Percentiles rank a stretch among this genome's conserved stretches.
phyloP scores from a whole-genome alignment of 768 basidiomycete species.

The Lentinus tigrinus region DNA sequence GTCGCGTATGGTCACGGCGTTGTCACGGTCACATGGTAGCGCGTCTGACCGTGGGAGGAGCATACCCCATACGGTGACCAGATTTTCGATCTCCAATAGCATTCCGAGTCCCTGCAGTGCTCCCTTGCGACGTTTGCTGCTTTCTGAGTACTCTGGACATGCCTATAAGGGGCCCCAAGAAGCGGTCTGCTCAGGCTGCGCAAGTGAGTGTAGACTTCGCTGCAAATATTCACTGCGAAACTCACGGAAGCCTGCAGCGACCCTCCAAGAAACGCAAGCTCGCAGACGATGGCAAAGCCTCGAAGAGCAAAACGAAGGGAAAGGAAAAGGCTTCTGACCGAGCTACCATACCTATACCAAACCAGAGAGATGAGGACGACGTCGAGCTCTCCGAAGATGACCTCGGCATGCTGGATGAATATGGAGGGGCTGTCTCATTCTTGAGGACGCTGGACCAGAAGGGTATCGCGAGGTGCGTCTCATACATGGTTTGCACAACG shows the following conservation, averaged over 20 bases:
- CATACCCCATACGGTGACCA: background rate
- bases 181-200: constrained; percentile 33
- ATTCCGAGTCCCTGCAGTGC: too few species aligned
- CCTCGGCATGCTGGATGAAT: constrained; percentile 62
- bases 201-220: constrained; percentile 26
- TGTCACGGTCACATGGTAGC: background rate
- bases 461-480: constrained; percentile 73
- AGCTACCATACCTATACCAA: constrained; percentile 62
- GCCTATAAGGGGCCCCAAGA: constrained; percentile 20
- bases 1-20: constrained; percentile 4
- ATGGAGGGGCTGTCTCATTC: constrained; percentile 64
- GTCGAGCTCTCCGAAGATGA: constrained; percentile 68
- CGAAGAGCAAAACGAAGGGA: constrained; percentile 40
- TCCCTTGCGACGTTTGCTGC: background rate
- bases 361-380: constrained; percentile 44
- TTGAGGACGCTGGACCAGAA: constrained; percentile 69
- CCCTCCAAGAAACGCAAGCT: constrained; percentile 65
- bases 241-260: constrained; percentile 25
- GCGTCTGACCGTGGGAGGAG: background rate
- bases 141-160: constrained; percentile 4
- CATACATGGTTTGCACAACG: background rate
- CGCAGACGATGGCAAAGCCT: constrained; percentile 27
- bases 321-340: constrained; percentile 64
- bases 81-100: background rate
- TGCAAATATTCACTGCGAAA: background rate